Base-by-base conservation (phyloP, 345 rosid genomes). In the Orychophragmus violaceus region DNA sequence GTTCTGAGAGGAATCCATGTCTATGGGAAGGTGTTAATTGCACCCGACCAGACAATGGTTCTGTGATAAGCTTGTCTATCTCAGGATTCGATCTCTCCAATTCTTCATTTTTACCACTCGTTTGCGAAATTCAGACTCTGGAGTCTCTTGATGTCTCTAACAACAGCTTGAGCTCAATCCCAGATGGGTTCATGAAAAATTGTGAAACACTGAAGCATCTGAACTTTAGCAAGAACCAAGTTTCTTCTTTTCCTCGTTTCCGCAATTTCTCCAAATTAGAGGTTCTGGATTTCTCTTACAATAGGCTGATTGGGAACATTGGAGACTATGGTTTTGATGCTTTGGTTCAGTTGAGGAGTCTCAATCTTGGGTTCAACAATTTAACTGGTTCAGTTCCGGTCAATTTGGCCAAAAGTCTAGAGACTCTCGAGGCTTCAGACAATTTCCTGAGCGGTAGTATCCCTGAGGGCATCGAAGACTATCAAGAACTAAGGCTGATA, bases 251-350 rank as follows among this genome's bases (percentile, higher is more conserved):
- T 74, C 91, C 88, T 64, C 17, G 42, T 70, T 85, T 89, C 62
- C 24, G 25, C 23, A 75, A 76, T 13, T 89, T 89, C 68, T 39
- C 22, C 50, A 84, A 78, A 56, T 78, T 89, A 48, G 82, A 83
- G 54, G 48, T 8, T 52, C 73, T 92, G 62, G 95, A 92, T 76
- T 67, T 89, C 55, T 80, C 98, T 68, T 11, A 50, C 71, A 89
- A 92, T 80, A 0, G 0, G 3, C 28, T 85, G 65, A 22, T 1
- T 51, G 89, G 89, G 41, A 33, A 12, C 25, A 61, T 84, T 37
- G 16, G 45, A n/a, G 48, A 42, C 59, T 68, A 42, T 2, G 78
- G 84, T 60, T 79, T 91, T 18, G 80, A 82, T 71, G 79, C 46
- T 14, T 66, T 91, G 45, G 74, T 45, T 75, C 66, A 66, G n/a